phyloP scores from a whole-genome alignment of 1,139 yeast species.

The Hemisphaericaspora xylofermentans region DNA sequence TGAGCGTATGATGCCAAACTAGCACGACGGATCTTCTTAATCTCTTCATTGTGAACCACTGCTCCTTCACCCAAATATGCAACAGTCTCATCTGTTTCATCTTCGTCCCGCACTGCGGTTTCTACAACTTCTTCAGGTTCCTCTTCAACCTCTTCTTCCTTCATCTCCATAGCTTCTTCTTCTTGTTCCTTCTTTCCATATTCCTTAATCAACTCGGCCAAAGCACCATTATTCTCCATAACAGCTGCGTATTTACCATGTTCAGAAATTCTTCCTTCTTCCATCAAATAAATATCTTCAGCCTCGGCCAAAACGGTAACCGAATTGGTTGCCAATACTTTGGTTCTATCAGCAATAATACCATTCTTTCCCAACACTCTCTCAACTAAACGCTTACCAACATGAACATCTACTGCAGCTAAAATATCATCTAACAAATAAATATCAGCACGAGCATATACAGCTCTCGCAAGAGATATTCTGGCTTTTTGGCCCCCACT shows the following conservation, averaged over 20 bases:
- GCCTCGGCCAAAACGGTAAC: slow-evolving; percentile 31
- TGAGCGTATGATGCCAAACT: slow-evolving; percentile 26
- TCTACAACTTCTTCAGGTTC: slow-evolving; percentile 34
- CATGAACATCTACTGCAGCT: slow-evolving; percentile 39
- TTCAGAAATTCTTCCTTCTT: slow-evolving; percentile 26
- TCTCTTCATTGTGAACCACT: slow-evolving; percentile 10
- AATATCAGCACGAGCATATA: slow-evolving; percentile 38
- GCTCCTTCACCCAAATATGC: slow-evolving; percentile 9
- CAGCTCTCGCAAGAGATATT: slow-evolving; percentile 38
- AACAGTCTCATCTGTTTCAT: background rate
- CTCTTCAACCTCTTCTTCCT: slow-evolving; percentile 24
- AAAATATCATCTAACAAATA: slow-evolving; percentile 35
- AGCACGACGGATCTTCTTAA: slow-evolving; percentile 17
- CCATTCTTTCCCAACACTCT: slow-evolving; percentile 29
- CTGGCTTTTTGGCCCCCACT: slow-evolving; percentile 45
- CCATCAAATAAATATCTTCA: slow-evolving; percentile 26
- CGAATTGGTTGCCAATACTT: slow-evolving; percentile 36
- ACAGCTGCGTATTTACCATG: slow-evolving; percentile 32
- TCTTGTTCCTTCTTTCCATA: slow-evolving; percentile 22
- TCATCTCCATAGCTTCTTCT: slow-evolving; percentile 19
- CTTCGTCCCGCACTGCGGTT: too few species aligned
- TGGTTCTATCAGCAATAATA: slow-evolving; percentile 28
- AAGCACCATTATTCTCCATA: slow-evolving; percentile 30
- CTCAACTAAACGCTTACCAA: slow-evolving; percentile 31
- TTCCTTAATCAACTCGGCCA: slow-evolving; percentile 27